Conservation (phyloP, 257 asterid genomes). For the Rubia yunnanensis region DNA sequence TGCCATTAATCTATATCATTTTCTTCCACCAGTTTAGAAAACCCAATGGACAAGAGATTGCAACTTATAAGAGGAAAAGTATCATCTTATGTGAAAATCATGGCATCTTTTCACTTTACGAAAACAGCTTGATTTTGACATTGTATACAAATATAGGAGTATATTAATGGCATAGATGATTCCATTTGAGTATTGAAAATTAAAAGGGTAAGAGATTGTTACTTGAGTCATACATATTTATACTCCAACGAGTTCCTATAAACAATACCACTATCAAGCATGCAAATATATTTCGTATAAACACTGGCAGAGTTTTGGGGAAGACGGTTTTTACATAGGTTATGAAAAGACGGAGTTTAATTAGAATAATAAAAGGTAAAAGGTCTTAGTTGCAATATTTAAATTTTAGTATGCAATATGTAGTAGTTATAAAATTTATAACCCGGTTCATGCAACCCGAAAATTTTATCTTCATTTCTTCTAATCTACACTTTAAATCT, state of each 20-base stretch:
- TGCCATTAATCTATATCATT: too few relatives aligned
- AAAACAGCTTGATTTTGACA: neutral
- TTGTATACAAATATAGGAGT: neutral
- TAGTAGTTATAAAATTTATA: too few relatives aligned
- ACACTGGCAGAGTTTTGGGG: too few relatives aligned
- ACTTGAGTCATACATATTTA: neutral
- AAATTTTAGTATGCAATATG: too few relatives aligned
- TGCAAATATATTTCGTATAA: neutral
- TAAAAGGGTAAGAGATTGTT: neutral
- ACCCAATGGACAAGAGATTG: neutral
- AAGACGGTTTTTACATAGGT: too few relatives aligned
- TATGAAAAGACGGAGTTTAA: too few relatives aligned
- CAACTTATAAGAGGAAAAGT: neutral
- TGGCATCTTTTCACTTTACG: neutral
- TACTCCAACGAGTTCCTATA: neutral
- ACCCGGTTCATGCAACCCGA: too few relatives aligned
- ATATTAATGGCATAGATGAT: too few relatives aligned
- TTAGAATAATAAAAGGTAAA: too few relatives aligned
- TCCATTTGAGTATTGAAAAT: neutral
- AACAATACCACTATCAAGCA: neutral
- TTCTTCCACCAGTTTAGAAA: neutral
- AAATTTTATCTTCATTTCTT: too few relatives aligned
- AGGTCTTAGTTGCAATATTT: too few relatives aligned
- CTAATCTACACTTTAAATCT: too few relatives aligned
- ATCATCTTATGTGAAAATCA: neutral